Evolutionary conservation across 2,329 filamentous ascomycete species (phyloP), one percentile per base, ranked within the genome.

Genomic region (Microdochium nivale): DNA sequence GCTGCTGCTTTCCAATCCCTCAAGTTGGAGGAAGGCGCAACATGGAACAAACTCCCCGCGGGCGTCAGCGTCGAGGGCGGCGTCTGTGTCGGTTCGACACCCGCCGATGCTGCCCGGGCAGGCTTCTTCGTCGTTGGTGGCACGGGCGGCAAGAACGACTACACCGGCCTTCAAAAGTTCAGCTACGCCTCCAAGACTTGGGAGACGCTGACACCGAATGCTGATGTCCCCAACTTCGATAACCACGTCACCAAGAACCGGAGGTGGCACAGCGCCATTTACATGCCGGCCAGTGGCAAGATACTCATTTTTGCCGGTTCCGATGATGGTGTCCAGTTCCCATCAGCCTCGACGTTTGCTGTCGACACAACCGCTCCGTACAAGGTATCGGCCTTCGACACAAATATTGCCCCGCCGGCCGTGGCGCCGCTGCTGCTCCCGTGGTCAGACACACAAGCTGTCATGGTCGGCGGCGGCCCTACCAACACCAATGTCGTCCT

Each of bases 81-180:
- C 40, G 81, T 82, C 7, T 97, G 92, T 68, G 86, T 95, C 23
- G 84, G 83, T 51, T 84, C 83, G 35, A 79, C 77, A 24, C 77
- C 84, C 23, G 77, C 76, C 21, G 76, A 87, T 56, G 64, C 76
- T 19, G 71, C 74, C 40, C 70, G 79, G 49, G 76, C 85, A 3
- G 86, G 79, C 25, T 76, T 96, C 27, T 96, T 86, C 64, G 78
- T 96, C 47, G 82, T 97, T 35, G 92, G 92, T 59, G 92, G 92
- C 48, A 79, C 75, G 43, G 73, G 76, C 25, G 66, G 64, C 53
- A 70, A 75, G 16, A 64, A 70, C 0, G 70, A 72, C 48, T 95
- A 94, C 63, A 71, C 80, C 10, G 92, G 92, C 11, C 67, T 97
- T 50, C 91, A 96, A 68, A 81, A 78, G 60, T 83, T 71, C 58